Evolutionary conservation across 805 yeast species (phyloP).

Genomic region (Starmerella apis): DNA sequence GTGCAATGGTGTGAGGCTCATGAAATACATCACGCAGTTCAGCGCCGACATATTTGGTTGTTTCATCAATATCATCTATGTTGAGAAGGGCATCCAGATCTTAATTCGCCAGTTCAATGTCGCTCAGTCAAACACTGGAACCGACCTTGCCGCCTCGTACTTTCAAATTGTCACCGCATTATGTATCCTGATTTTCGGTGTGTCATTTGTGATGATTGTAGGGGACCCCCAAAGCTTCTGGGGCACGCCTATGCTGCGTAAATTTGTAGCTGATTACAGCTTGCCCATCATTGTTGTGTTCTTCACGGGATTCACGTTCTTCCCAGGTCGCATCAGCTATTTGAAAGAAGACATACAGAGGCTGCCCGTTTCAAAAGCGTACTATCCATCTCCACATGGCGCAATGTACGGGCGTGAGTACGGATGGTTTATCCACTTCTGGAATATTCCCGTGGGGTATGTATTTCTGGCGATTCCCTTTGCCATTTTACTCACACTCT

Average conservation of each 20-base stretch:
- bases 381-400: conserved; percentile 50
- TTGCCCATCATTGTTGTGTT: conserved; percentile 75
- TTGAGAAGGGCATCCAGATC: conserved; percentile 84
- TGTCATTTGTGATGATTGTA: conserved; percentile 37
- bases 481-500: conserved; percentile 69
- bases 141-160: conserved; percentile 44
- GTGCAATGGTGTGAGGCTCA: conserved; percentile 52
- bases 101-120: conserved; percentile 54
- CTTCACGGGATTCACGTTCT: conserved; percentile 87
- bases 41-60: conserved; percentile 91
- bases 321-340: conserved; percentile 62
- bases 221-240: conserved; percentile 42
- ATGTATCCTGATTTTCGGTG: conserved; percentile 67
- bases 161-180: conserved; percentile 66
- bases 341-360: conserved; percentile 41
- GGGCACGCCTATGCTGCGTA: conserved; percentile 50
- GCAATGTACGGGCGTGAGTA: conserved; percentile 31
- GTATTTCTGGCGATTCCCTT: conserved; percentile 88
- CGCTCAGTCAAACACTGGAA: conserved; percentile 24
- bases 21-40: conserved; percentile 64
- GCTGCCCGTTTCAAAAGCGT: conserved; percentile 62
- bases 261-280: conserved; percentile 73
- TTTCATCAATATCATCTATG: conserved; percentile 76
- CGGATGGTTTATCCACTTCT: conserved; percentile 72
- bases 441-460: conserved; percentile 62